Conservation (phyloP, 148 eudicot species). For the Diospyros kaki region DNA sequence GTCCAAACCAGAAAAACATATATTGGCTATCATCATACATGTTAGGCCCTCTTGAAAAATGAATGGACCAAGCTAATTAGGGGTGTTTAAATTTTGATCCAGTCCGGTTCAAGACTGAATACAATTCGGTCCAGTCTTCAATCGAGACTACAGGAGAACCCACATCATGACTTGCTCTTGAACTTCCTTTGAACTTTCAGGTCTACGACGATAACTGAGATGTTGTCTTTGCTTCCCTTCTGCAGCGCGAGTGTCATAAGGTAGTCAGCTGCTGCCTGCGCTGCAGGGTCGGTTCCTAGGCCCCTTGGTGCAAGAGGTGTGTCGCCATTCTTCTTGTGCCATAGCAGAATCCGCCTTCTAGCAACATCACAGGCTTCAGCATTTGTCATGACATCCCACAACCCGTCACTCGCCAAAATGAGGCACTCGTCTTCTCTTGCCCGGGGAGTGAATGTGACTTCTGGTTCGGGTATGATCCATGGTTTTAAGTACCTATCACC, state of each 20-base stretch:
- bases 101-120: conserved; percentile 15
- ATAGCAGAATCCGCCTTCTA: conserved; percentile 43
- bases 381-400: conserved; percentile 66
- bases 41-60: conserved; percentile 25
- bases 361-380: conserved; percentile 64
- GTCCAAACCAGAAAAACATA: not conserved
- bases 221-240: conserved; percentile 62
- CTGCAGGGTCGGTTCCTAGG: conserved; percentile 47
- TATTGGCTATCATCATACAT: conserved; percentile 10
- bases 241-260: conserved; percentile 46
- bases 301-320: conserved; percentile 32
- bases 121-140: not conserved
- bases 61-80: conserved; percentile 27
- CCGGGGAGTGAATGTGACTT: conserved; percentile 50
- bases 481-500: conserved; percentile 67
- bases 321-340: conserved; percentile 57
- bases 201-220: conserved; percentile 58
- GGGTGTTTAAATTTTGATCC: conserved; percentile 5
- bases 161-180: conserved; percentile 36
- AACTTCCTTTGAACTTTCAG: conserved; percentile 56
- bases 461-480: conserved; percentile 65
- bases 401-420: conserved; percentile 54
- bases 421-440: conserved; percentile 57
- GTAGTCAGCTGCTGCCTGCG: conserved; percentile 64
- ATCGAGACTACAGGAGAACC: not conserved